Percentiles rank a stretch among this genome's conserved stretches.
phyloP scores from a whole-genome alignment of 23 red algal genomes.

The Gracilaria domingensis region DNA sequence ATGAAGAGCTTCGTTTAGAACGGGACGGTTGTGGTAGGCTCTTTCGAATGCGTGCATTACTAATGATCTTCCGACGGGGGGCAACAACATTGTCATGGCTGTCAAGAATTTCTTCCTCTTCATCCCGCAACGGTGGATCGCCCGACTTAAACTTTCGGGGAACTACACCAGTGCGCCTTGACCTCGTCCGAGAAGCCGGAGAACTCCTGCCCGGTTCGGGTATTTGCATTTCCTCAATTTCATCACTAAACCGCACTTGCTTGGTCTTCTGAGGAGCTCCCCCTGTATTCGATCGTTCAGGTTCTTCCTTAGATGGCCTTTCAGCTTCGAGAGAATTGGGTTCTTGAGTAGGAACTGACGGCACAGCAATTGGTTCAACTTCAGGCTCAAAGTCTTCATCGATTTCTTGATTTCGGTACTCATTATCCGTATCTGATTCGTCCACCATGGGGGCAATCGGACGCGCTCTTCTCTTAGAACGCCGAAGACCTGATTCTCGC shows the following conservation, averaged over 20 bases:
- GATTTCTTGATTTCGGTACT: neutral
- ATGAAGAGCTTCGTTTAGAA: neutral
- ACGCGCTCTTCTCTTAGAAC: constrained; percentile 9
- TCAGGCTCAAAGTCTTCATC: constrained; percentile 7
- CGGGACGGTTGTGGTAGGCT: neutral
- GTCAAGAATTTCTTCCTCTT: constrained; percentile 22
- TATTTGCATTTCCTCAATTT: constrained; percentile 1
- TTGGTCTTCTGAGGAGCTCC: neutral
- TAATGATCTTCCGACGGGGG: neutral
- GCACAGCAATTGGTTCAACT: neutral
- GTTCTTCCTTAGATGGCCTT: neutral
- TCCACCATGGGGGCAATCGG: constrained; percentile 1
- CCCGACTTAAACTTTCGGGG: too few species aligned
- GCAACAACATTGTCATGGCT: constrained; percentile 16
- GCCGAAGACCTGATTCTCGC: neutral
- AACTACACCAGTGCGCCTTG: neutral
- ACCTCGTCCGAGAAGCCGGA: neutral
- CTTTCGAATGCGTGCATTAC: neutral
- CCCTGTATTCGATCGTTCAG: neutral
- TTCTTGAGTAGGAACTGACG: neutral
- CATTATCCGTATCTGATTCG: constrained; percentile 7
- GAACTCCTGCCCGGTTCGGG: neutral
- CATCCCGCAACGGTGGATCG: neutral
- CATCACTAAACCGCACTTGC: constrained; percentile 20
- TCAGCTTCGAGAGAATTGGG: neutral